phyloP scores from a whole-genome alignment of 2,329 filamentous ascomycete genomes.

The Aspergillus sp. region DNA sequence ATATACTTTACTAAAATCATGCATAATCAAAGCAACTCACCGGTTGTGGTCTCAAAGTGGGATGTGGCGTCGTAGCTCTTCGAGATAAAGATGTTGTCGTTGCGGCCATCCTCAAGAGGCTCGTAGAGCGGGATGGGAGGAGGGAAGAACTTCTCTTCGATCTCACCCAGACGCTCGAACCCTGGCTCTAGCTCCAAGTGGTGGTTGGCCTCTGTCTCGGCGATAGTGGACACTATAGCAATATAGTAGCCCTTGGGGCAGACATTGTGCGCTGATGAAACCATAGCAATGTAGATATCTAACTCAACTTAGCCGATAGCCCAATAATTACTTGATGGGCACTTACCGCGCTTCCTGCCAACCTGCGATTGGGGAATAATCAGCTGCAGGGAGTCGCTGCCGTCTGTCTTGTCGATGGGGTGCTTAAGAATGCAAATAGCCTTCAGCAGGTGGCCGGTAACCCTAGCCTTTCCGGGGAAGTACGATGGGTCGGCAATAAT shows the following conservation, averaged over 20 bases:
- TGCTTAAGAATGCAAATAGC: conserved; percentile 98
- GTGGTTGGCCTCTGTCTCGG: conserved; percentile 88
- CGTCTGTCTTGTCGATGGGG: conserved; percentile 85
- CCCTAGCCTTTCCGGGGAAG: conserved; percentile 86
- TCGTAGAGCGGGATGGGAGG: conserved; percentile 92
- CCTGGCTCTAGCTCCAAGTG: conserved; percentile 93
- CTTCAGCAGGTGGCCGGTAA: conserved; percentile 88
- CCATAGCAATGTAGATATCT: conserved; percentile 97
- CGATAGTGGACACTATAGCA: conserved; percentile 96
- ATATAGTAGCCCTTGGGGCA: conserved; percentile 99
- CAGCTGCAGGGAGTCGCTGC: conserved; percentile 87
- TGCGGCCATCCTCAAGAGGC: conserved; percentile 78
- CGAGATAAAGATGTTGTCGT: conserved; percentile 94
- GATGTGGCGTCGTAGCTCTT: conserved; percentile 98
- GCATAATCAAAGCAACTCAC: conserved; percentile 43
- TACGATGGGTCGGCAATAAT: conserved; percentile 96
- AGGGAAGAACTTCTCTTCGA: conserved; percentile 97
- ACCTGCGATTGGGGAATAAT: conserved; percentile 99
- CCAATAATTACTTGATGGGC: background rate
- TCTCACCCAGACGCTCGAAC: conserved; percentile 86
- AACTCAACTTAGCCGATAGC: conserved; percentile 23
- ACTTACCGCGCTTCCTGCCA: conserved; percentile 88
- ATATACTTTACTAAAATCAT: background rate
- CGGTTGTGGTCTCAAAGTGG: conserved; percentile 90
- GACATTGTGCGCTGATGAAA: conserved; percentile 95